Evolutionary conservation across 2,329 filamentous ascomycete genomes (phyloP).

Genomic region (Fusarium verticillioides): DNA sequence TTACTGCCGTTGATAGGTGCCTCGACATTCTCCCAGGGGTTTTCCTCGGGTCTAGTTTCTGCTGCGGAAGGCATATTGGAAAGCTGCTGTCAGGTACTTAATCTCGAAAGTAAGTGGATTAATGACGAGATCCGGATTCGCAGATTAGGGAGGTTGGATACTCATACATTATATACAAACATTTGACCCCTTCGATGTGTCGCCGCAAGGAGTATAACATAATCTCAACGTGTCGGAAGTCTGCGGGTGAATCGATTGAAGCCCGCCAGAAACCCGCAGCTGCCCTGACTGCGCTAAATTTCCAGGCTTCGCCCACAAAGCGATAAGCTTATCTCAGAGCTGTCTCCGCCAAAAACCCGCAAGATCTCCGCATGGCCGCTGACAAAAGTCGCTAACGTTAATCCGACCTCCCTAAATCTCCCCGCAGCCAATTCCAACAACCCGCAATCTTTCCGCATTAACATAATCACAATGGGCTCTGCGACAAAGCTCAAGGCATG

Average conservation of each 20-base stretch:
- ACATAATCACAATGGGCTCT: neutral
- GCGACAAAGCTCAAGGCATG: slow-evolving; percentile 3
- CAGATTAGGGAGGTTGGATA: too few relatives aligned
- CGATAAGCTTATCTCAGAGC: neutral
- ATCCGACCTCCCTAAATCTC: neutral
- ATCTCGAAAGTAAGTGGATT: too few relatives aligned
- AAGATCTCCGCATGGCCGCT: neutral
- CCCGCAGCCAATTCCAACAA: neutral
- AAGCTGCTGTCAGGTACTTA: rapidly evolving
- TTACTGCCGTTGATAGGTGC: neutral
- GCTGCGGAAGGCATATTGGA: neutral
- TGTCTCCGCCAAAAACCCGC: neutral
- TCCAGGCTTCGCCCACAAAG: rapidly evolving
- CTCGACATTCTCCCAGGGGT: neutral
- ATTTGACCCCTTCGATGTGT: rapidly evolving
- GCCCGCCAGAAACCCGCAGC: neutral
- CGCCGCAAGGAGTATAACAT: rapidly evolving
- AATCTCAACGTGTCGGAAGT: neutral
- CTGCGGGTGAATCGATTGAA: neutral
- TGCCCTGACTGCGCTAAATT: neutral
- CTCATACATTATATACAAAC: neutral
- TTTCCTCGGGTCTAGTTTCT: neutral
- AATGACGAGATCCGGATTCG: rapidly evolving
- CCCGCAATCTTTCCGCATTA: neutral
- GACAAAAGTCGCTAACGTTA: slow-evolving; percentile 2